phyloP scores from a whole-genome alignment of 2,329 filamentous ascomycete species.

The Talaromyces sp. region DNA sequence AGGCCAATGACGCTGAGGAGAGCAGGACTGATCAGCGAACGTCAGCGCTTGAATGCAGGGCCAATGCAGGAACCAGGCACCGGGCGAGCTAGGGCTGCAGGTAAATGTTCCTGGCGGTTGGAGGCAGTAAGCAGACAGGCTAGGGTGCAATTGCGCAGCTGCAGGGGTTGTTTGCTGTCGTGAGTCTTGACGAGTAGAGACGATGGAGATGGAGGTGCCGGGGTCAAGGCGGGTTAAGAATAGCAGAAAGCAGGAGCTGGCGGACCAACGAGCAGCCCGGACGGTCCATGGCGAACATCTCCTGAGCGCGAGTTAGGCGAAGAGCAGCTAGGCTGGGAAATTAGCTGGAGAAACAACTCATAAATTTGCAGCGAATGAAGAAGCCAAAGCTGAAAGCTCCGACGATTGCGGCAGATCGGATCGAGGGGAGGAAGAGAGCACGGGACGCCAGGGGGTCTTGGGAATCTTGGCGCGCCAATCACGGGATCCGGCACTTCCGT shows the following conservation, averaged over 20 bases:
- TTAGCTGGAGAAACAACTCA: not conserved
- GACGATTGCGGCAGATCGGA: slow-evolving; percentile 1
- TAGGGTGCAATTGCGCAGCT: not conserved
- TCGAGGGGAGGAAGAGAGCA: no score
- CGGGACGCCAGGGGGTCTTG: not conserved
- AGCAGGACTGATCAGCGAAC: not conserved
- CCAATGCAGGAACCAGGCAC: slow-evolving; percentile 7
- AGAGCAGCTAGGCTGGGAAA: not conserved
- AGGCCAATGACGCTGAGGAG: slow-evolving; percentile 3
- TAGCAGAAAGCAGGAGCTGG: not conserved
- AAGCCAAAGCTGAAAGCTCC: not conserved
- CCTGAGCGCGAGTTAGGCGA: not conserved
- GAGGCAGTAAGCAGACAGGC: not conserved
- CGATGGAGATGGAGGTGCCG: not conserved
- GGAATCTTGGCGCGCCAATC: not conserved
- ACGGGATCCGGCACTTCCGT: not conserved
- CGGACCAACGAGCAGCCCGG: not conserved
- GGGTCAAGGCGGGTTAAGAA: not conserved
- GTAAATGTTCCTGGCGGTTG: not conserved
- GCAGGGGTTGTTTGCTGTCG: not conserved
- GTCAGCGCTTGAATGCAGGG: slow-evolving; percentile 7
- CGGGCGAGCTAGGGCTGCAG: not conserved
- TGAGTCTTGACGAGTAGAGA: no score
- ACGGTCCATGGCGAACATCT: not conserved
- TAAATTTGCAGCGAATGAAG: not conserved